Evolutionary conservation across 163 green algal species (phyloP).

Genomic region (Scenedesmus sp.): DNA sequence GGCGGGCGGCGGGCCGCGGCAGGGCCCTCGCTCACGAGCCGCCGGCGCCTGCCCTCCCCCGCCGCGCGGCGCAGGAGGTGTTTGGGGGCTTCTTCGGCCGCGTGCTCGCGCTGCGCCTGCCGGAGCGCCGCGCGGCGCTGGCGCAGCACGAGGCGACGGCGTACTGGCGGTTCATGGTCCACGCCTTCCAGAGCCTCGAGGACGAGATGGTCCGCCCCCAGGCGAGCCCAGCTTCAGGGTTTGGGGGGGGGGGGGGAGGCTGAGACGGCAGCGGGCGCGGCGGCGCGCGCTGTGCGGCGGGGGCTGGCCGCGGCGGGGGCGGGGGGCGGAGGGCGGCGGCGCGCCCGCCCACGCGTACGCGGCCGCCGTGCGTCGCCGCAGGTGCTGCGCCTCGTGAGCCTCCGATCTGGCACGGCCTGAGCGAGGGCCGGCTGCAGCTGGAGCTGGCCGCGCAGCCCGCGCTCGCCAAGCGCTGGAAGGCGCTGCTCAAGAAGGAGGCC

Average conservation of each 20-base stretch:
- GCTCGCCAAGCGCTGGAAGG: constrained; percentile 90
- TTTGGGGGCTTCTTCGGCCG: constrained; percentile 79
- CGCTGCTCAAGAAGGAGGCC: constrained; percentile 87
- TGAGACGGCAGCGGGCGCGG: no score
- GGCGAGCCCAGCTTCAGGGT: no score
- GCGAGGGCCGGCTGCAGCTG: constrained; percentile 74
- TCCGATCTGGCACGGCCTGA: constrained; percentile 94
- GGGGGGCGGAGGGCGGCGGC: no score
- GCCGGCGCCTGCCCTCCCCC: no score
- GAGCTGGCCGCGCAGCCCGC: constrained; percentile 83
- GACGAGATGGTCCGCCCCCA: constrained; percentile 80
- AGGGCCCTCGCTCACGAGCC: no score
- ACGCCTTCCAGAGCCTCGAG: constrained; percentile 93
- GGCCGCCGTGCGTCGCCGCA: no score
- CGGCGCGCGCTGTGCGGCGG: no score
- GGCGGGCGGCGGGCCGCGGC: no score
- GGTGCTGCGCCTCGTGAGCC: constrained; percentile 87
- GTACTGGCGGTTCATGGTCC: constrained; percentile 89
- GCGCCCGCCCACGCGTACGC: constrained; percentile 87
- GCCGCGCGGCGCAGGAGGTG: constrained; percentile 50
- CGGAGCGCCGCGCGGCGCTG: constrained; percentile 1
- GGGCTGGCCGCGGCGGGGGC: no score
- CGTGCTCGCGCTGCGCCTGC: constrained; percentile 66
- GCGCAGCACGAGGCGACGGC: constrained; percentile 69
- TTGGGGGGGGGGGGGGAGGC: no score